phyloP scores from a whole-genome alignment of 441 rosid species.

The Hura crepitans region DNA sequence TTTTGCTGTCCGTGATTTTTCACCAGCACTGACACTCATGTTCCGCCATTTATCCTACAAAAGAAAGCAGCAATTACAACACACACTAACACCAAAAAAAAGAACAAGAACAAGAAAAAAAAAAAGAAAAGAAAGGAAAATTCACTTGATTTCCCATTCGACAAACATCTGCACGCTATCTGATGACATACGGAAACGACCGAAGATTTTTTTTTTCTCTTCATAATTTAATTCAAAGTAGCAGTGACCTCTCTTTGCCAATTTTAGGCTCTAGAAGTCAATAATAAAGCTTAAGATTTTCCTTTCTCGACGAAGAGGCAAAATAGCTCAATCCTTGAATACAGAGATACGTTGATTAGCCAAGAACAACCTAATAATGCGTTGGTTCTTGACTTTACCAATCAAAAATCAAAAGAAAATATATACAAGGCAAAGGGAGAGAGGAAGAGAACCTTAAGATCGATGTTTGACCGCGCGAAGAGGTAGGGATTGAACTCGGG shows the following conservation, averaged over 20 bases:
- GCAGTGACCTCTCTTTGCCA: not conserved
- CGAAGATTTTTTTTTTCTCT: not conserved
- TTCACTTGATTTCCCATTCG: not conserved
- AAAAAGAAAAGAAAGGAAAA: no score
- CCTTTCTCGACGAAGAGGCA: not conserved
- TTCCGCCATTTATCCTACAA: constrained; percentile 61
- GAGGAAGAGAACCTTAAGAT: constrained; percentile 48
- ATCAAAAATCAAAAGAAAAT: not conserved
- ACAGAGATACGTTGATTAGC: not conserved
- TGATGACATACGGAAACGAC: not conserved
- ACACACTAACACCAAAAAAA: not conserved
- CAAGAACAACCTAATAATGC: not conserved
- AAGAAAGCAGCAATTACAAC: constrained; percentile 7
- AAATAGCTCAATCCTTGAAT: not conserved
- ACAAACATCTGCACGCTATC: not conserved
- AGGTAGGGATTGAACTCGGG: constrained; percentile 60
- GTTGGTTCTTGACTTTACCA: not conserved
- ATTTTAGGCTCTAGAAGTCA: not conserved
- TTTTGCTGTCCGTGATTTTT: constrained; percentile 46
- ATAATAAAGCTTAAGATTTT: not conserved
- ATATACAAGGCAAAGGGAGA: not conserved
- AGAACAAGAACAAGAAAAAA: no score
- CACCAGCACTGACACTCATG: constrained; percentile 48
- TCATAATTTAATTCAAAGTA: not conserved
- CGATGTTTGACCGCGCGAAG: constrained; percentile 58